Percentiles rank a stretch among this genome's conserved stretches.
These are phyloP conservation scores for Mallotus nudiflorus DNA, from an alignment of 345 rosid genomes.

Conservation along the genomic window DNA sequence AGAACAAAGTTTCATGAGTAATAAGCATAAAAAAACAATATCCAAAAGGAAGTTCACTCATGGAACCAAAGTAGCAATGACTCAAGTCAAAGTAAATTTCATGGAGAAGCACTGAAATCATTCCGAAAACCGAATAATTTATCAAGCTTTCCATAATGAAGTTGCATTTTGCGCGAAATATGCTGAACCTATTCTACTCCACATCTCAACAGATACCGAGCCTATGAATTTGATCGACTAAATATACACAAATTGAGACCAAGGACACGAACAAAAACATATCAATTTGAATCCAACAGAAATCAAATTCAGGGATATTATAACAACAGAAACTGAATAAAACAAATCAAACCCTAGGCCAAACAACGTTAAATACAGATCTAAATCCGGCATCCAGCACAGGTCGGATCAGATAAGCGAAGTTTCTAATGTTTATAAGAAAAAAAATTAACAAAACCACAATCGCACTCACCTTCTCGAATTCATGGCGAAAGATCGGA, in stretches of 20 bases:
- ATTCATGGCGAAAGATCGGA: conserved; percentile 46
- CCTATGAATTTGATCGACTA: too few relatives aligned
- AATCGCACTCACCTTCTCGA: conserved; percentile 37
- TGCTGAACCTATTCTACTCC: too few relatives aligned
- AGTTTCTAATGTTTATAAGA: neutral
- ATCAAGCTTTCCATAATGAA: too few relatives aligned
- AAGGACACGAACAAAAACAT: too few relatives aligned
- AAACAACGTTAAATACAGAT: neutral
- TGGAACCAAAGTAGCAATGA: neutral
- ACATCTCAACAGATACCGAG: too few relatives aligned
- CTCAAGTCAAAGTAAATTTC: neutral
- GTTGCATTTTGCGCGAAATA: too few relatives aligned
- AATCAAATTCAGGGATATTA: neutral
- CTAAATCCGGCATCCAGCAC: neutral
- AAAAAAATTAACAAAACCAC: neutral
- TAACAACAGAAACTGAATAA: neutral
- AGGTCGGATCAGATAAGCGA: conserved; percentile 2
- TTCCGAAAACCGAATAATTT: too few relatives aligned
- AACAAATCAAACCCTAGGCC: neutral
- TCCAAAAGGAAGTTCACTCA: neutral
- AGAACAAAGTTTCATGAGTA: neutral
- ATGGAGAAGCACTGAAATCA: too few relatives aligned
- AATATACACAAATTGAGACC: too few relatives aligned
- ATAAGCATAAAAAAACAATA: neutral
- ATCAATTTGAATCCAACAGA: neutral